Evolutionary conservation across 768 basidiomycete genomes (phyloP), one percentile per base, ranked within the genome.

Genomic region (Calocybe cyanea): DNA sequence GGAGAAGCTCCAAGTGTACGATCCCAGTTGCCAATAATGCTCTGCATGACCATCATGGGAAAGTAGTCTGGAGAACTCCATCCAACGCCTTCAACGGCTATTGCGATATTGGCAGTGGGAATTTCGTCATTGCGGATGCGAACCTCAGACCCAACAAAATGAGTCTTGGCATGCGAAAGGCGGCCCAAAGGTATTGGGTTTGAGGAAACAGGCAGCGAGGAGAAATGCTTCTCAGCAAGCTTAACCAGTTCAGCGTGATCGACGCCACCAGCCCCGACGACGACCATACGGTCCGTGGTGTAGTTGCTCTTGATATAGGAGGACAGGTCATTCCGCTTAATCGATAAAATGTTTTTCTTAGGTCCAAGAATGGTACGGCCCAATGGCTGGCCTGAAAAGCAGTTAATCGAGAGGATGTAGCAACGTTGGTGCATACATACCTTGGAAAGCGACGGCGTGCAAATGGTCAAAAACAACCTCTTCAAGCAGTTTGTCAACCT

Each of bases 1-100:
- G 91, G 78, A 2, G 91, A 85, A 38, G 92, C 82, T 57, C 95
- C 96, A 57, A 98, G 83, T 38, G 87, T 89, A 56, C 96, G 83
- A 64, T 99, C 95, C 96, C 96, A 99, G 81, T 98, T 99, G 52
- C 96, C 96, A 69, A 98, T 87, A 69, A 98, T 91, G 59, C 82
- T 84, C 67, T 95, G 91, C 85, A 96, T 90, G 63, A 92, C 93
- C 72, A 97, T 83, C 94, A 99, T 95, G 50, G 94, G 92, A 83
- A 91, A 98, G 77, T 98, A 98, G 70, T 99, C 96, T 21, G 95
- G 93, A 8, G 88, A 92, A 57, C 85, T 90, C 94, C 95, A 97
- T 67, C 92, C 84, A 46, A 95, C 94, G 65, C 96, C 96, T 65
- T 98, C 94, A 37, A 98, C 93, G 23, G 96, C 92, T 58, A 99